Conservation (phyloP, 495 filamentous ascomycete genomes). For the Platismatia glauca region DNA sequence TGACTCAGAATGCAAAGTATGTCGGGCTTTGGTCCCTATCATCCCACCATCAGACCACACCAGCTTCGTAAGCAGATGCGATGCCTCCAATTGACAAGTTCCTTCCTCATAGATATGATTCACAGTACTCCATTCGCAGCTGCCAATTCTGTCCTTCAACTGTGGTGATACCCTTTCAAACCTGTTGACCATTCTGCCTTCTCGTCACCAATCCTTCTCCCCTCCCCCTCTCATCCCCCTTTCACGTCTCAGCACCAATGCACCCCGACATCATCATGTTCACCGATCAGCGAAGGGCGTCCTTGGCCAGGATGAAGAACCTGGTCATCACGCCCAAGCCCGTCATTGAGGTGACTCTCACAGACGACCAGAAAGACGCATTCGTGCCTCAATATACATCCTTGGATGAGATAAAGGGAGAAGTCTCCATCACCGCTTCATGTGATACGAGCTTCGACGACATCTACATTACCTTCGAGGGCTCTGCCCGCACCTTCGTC, state of each 20-base stretch:
- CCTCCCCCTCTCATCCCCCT: neutral
- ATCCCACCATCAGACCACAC: neutral
- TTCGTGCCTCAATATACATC: conserved; percentile 49
- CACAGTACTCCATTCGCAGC: neutral
- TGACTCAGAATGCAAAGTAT: conserved; percentile 5
- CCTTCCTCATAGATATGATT: neutral
- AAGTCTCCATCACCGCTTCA: conserved; percentile 48
- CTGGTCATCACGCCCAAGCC: conserved; percentile 22
- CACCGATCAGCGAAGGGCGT: conserved; percentile 2
- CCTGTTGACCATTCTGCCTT: neutral
- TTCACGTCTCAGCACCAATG: no score
- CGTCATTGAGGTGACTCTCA: conserved; percentile 30
- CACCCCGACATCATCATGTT: conserved; percentile 6
- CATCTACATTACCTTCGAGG: conserved; percentile 73
- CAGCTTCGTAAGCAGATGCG: neutral
- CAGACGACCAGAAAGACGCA: conserved; percentile 26
- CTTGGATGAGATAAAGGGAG: conserved; percentile 50
- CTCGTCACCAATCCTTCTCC: neutral
- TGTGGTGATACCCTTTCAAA: neutral
- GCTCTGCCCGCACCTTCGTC: conserved; percentile 46
- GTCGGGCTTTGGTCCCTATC: neutral
- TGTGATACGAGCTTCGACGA: conserved; percentile 69
- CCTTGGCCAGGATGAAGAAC: conserved; percentile 13
- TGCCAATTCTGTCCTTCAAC: neutral
- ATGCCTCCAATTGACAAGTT: neutral